Percentiles rank a stretch among this genome's conserved stretches.
Evolutionary conservation across 306 rosid species (phyloP).

Genomic region (Trifolium dubium): DNA sequence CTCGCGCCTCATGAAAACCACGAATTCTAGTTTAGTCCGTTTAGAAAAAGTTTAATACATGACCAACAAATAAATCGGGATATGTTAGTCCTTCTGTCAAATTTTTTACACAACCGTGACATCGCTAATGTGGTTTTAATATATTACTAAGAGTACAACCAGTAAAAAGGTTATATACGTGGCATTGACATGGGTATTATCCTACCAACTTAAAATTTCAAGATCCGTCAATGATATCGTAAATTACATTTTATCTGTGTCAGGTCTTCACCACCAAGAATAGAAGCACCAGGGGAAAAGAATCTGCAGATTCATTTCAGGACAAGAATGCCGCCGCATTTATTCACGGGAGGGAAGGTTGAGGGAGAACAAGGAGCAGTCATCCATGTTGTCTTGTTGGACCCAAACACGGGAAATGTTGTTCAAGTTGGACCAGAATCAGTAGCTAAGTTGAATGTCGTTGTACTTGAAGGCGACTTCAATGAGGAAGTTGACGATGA

Average conservation of each 20-base stretch:
- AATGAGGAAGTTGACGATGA: constrained; percentile 66
- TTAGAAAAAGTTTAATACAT: too few relatives aligned
- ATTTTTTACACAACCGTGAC: too few relatives aligned
- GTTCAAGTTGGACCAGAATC: constrained; percentile 74
- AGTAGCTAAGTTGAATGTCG: constrained; percentile 66
- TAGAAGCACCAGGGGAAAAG: constrained; percentile 58
- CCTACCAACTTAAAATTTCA: background rate
- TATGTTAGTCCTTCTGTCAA: too few relatives aligned
- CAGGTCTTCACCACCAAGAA: constrained; percentile 65
- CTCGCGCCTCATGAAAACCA: too few relatives aligned
- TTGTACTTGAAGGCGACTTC: constrained; percentile 88
- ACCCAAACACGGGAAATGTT: constrained; percentile 56
- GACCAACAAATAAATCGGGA: too few relatives aligned
- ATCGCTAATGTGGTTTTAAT: too few relatives aligned
- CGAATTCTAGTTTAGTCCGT: too few relatives aligned
- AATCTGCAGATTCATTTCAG: constrained; percentile 71
- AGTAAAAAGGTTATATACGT: too few relatives aligned
- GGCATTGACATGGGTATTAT: too few relatives aligned
- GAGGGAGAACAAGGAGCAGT: constrained; percentile 86
- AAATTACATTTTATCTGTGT: constrained; percentile 23
- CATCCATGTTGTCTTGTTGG: constrained; percentile 67
- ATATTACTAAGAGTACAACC: too few relatives aligned
- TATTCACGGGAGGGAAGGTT: constrained; percentile 86
- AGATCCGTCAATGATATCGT: background rate
- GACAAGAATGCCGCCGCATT: constrained; percentile 88